Evolutionary conservation across 2,329 filamentous ascomycete genomes (phyloP).

Genomic region (Sphaerulina musiva): DNA sequence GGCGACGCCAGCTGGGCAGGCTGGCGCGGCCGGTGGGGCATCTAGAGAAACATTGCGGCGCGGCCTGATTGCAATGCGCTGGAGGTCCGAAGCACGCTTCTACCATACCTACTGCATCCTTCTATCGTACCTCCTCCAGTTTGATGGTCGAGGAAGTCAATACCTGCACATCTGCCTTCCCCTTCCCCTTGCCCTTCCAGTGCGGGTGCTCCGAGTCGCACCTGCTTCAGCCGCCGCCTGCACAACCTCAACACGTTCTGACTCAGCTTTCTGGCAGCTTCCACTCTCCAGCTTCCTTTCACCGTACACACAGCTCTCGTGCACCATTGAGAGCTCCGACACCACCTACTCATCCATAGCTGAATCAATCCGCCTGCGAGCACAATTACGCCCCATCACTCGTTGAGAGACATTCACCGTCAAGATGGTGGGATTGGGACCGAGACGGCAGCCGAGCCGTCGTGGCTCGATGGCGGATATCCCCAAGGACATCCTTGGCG

Average conservation of each 20-base stretch:
- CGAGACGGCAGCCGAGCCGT: slow-evolving; percentile 59
- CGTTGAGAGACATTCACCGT: slow-evolving; percentile 15
- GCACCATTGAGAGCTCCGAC: not conserved
- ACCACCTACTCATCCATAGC: not conserved
- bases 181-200: no score
- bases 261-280: not conserved
- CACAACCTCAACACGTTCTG: not conserved
- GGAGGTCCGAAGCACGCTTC: no score
- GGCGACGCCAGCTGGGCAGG: no score
- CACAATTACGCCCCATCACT: not conserved
- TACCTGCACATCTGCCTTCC: no score
- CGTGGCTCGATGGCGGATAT: slow-evolving; percentile 87
- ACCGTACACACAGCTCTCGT: not conserved
- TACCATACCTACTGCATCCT: no score
- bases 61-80: no score
- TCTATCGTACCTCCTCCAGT: no score
- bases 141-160: no score
- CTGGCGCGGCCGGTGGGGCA: no score
- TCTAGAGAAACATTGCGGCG: no score
- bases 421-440: slow-evolving; percentile 59
- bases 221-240: not conserved
- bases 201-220: not conserved
- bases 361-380: not conserved
- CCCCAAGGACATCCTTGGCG: slow-evolving; percentile 71
- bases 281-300: not conserved